Evolutionary conservation across 2,329 filamentous ascomycete species (phyloP).

Genomic region (Aspergillus niger): DNA sequence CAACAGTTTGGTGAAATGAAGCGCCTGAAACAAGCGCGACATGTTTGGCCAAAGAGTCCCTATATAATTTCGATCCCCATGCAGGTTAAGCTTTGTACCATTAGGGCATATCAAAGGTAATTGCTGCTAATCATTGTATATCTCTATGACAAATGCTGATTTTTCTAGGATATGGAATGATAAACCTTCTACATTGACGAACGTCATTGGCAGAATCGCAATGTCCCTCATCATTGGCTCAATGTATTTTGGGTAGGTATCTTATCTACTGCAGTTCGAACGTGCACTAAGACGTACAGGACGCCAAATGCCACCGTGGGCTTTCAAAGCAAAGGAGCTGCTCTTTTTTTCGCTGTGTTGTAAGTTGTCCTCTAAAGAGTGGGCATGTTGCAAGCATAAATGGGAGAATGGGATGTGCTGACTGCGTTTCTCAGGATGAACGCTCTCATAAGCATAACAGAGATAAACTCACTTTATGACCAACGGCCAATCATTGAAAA

Average conservation of each 20-base stretch:
- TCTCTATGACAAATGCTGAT: slow-evolving; percentile 13
- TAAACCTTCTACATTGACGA: slow-evolving; percentile 70
- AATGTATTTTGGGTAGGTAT: slow-evolving; percentile 37
- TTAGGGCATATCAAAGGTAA: slow-evolving; percentile 72
- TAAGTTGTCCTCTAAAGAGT: slow-evolving; percentile 62
- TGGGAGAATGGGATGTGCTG: neutral
- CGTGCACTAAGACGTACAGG: slow-evolving; percentile 60
- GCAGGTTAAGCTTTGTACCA: slow-evolving; percentile 78
- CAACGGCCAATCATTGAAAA: slow-evolving; percentile 94
- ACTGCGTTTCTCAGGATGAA: slow-evolving; percentile 43
- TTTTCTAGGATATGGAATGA: slow-evolving; percentile 67
- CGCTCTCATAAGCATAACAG: slow-evolving; percentile 64
- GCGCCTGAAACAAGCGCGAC: slow-evolving; percentile 39
- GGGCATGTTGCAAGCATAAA: neutral
- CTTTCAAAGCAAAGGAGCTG: slow-evolving; percentile 76
- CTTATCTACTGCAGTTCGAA: neutral
- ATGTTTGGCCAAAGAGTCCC: slow-evolving; percentile 51
- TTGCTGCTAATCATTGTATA: neutral
- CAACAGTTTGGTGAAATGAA: slow-evolving; percentile 36
- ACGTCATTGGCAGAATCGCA: slow-evolving; percentile 66
- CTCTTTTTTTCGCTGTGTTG: slow-evolving; percentile 83
- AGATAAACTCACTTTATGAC: slow-evolving; percentile 82
- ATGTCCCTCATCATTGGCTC: slow-evolving; percentile 78
- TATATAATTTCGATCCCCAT: slow-evolving; percentile 77
- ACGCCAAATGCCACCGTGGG: slow-evolving; percentile 65